Evolutionary conservation across 331 rosid genomes (phyloP).

Genomic region (Erythrophleum ivorense): DNA sequence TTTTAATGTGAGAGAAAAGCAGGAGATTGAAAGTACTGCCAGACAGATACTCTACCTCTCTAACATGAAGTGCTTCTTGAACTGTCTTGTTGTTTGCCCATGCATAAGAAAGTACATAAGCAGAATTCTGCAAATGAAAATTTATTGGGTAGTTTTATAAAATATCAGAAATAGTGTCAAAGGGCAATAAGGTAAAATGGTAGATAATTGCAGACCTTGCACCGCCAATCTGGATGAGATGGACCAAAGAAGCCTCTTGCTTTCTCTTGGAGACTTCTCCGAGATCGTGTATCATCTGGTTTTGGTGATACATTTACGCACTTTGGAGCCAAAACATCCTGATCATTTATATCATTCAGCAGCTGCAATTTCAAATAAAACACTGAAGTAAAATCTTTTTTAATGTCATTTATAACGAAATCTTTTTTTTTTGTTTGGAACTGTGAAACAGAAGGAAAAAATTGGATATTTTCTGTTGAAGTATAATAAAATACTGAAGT

Average conservation of each 20-base stretch:
- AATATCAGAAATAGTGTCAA: not conserved
- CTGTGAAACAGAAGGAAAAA: not conserved
- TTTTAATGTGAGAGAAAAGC: too few species aligned
- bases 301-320: not conserved
- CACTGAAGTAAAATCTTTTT: too few species aligned
- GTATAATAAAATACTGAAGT: too few species aligned
- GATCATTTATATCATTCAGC: not conserved
- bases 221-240: not conserved
- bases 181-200: not conserved
- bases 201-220: not conserved
- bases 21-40: too few species aligned
- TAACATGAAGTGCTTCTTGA: not conserved
- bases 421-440: not conserved
- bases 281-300: not conserved
- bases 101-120: not conserved
- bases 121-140: not conserved
- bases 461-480: too few species aligned
- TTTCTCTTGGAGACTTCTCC: not conserved
- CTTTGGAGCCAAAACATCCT: not conserved
- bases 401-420: not conserved
- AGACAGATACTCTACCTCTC: not conserved
- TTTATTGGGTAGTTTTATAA: not conserved
- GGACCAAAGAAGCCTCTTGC: not conserved
- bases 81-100: constrained; percentile 16
- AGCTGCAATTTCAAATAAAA: not conserved